A percentile compares a stretch with the other conserved stretches of the same genome.
Evolutionary conservation across 768 basidiomycete genomes (phyloP).

Genomic region (Kondoa malvinella): DNA sequence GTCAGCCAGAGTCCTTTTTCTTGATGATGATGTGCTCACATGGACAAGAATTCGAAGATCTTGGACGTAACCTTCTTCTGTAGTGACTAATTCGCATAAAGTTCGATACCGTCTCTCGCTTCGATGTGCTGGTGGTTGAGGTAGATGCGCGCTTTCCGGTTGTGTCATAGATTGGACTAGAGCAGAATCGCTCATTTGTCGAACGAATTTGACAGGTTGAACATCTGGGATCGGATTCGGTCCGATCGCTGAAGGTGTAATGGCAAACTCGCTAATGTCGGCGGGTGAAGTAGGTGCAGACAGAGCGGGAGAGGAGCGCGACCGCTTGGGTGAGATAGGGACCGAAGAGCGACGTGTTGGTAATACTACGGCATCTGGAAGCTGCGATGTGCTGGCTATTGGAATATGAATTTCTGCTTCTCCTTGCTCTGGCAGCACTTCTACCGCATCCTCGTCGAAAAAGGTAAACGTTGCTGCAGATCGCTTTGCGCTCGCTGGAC

Average conservation of each 20-base stretch:
- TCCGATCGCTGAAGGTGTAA: not conserved
- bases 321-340: not conserved
- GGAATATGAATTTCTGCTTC: not conserved
- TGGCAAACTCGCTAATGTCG: not conserved
- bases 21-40: constrained; percentile 35
- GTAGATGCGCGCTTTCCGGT: not conserved
- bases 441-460: not conserved
- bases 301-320: not conserved
- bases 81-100: constrained; percentile 64
- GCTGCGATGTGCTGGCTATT: not conserved
- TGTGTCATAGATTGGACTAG: not conserved
- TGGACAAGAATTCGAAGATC: constrained; percentile 62
- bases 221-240: not conserved
- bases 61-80: constrained; percentile 63
- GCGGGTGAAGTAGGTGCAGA: not conserved
- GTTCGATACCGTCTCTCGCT: constrained; percentile 44
- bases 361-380: not conserved
- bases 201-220: not conserved
- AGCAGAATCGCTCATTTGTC: constrained; percentile 1
- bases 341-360: not conserved
- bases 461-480: not conserved
- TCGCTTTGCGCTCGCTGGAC: not conserved
- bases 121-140: not conserved
- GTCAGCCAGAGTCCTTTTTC: not conserved
- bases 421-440: not conserved